Base-by-base conservation (phyloP, 2,329 filamentous ascomycete species). In the Dactylonectria macrodidyma region DNA sequence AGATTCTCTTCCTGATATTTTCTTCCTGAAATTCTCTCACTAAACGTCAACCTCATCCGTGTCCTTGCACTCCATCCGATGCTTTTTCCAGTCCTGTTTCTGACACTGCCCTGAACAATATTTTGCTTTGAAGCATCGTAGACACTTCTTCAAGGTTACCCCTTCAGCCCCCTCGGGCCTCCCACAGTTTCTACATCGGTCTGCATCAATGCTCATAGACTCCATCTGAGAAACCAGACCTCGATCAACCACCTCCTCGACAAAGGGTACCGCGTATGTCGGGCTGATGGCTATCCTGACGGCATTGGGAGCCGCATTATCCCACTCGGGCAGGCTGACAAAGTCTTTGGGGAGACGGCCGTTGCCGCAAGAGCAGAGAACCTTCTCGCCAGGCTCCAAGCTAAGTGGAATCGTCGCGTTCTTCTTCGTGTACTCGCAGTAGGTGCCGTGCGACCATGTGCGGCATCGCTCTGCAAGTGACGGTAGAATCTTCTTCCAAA, bases 251-350 rank as follows among this genome's bases (percentile, higher is more conserved):
- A 82, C 70, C 26, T 83, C 76, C 71, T 87, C 85, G 1, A 84
- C 81, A 10, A 82, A 79, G 0, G 81, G 80, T 24, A 81, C 80
- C 9, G 85, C 78, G 73, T 84, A 91, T 0, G 81, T 78, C 0
- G 88, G 88, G 62, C 88, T 90, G 71, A 91, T 87, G 5, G 87
- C 88, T 6, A 89, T 80, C 6, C 90, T 84, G 33, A 89, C 87
- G 33, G 86, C 83, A 56, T 84, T 78, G 61, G 80, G 75, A 1
- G 79, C 78, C 11, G 81, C 81, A 9, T 74, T 78, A 0, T 85
- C 80, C 81, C 86, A 86, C 19, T 82, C 80, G 0, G 85, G 84
- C 7, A 87, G 56, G 3, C 74, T 63, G 46, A 82, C 69, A 60
- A 81, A 89, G 51, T 75, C 59, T 0, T 78, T 67, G 0, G 84